Evolutionary conservation across 208 protist genomes (phyloP).

Genomic region (Trypanosoma scelopori): DNA sequence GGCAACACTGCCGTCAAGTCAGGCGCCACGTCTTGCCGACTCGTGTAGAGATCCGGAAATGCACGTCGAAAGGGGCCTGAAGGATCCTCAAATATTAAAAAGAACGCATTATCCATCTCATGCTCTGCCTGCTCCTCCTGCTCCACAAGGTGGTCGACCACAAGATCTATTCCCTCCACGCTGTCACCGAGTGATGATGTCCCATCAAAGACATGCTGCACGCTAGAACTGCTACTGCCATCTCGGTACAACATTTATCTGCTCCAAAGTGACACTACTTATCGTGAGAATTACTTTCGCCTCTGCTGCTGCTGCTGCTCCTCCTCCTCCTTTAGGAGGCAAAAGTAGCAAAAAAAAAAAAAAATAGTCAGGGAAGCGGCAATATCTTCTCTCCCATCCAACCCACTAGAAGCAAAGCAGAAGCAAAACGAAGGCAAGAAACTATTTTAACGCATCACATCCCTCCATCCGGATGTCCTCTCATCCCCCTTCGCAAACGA

Average conservation of each 20-base stretch:
- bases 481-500: no score
- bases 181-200: background rate
- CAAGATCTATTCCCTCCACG: background rate
- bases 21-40: background rate
- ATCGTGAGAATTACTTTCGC: no score
- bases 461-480: no score
- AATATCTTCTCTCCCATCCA: no score
- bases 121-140: background rate
- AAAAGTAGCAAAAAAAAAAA: no score
- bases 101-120: background rate
- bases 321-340: no score
- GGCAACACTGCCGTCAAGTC: conserved; percentile 1
- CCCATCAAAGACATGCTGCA: background rate
- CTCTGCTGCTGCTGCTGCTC: no score
- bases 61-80: conserved; percentile 23
- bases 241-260: conserved; percentile 40
- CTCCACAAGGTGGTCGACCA: conserved; percentile 13
- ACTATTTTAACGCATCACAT: no score
- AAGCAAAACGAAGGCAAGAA: no score
- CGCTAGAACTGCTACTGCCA: conserved; percentile 8
- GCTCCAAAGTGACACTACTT: no score
- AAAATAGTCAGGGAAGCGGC: no score
- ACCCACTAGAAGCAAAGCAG: no score
- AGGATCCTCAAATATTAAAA: conserved; percentile 35
- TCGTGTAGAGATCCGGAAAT: conserved; percentile 18